Base-by-base conservation (phyloP, 1,284 basidiomycete species). In the Moesziomyces parantarcticus region DNA sequence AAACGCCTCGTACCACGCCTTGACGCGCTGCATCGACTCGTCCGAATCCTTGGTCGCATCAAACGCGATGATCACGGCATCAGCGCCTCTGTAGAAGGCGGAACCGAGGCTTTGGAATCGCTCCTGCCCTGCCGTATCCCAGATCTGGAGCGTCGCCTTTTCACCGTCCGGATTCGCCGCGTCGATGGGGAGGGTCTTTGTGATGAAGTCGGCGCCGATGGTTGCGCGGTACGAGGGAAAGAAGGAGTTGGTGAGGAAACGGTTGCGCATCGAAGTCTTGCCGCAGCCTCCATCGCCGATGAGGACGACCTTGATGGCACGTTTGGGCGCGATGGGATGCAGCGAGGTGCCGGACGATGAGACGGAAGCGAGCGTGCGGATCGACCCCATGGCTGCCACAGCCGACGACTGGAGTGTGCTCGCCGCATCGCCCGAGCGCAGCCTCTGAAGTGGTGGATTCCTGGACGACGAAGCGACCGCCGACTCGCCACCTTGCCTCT, bases 71-170 rank as follows among this genome's bases (percentile, higher is more conserved):
- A 81, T 57, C 25, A 77, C 76, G 1, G 79, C 79, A 53, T 81
- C 79, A 3, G 79, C 77, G 25, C 79, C 79, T 6, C 79, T 39
- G 45, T 81, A 81, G 47, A 81, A 81, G 14, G 79, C 80, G 5
- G 67, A 58, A 0, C 81, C 80, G 18, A 83, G 53, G 22, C 75
- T 71, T 44, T 78, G 71, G 52, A 83, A 83, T 13, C 82, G 63
- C 40, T 83, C 79, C 58, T 81, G 79, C 0, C 79, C 79, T 2
- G 79, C 79, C 0, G 79, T 81, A 20, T 77, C 75, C 75, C 75
- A 77, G 36, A 77, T 70, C 25, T 73, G 64, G 23, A 77, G 48
- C 5, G 56, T 67, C 22, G 66, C 66, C n/a, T 69, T 65, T 32
- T 59, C 54, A 13, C 67, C 70, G 0, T 67, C 52, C 5, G 70